Base-by-base conservation (phyloP, 768 basidiomycete genomes). In the Boletus sensibilis region DNA sequence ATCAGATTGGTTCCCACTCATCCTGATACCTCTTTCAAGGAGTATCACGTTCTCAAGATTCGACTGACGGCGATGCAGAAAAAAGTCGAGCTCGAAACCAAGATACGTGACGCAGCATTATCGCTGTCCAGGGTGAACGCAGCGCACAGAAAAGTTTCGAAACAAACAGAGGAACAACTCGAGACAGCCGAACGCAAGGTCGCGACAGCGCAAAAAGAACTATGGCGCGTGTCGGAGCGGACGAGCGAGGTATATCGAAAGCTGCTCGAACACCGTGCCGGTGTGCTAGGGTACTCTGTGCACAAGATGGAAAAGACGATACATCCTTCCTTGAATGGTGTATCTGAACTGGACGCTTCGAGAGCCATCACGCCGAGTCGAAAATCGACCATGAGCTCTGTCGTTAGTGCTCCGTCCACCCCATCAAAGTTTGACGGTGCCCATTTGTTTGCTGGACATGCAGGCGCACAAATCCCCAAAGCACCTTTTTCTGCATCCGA, bases 361-460 rank as follows among this genome's bases (percentile, higher is more conserved):
- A 82, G 82, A 2, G 78, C 80, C 64, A 77, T 78, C 57, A 83
- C 82, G 3, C 82, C 81, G 0, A 79, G 74, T 59, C 72, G 78
- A 33, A 82, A 72, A 55, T 79, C 82, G 3, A 73, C 79, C 18
- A 74, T 82, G 63, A 84, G 82, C 62, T 81, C 83, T 0, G 71
- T 73, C 21, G 73, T 76, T 27, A 79, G 78, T 43, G 58, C 71
- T 14, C 71, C 75, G 3, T 74, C 79, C 1, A 71, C 78, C 13
- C 74, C 82, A 6, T 74, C 79, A n/a, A 83, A 82, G 38, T 94
- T 94, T 67, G 90, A 91, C 52, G 90, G 90, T 13, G 84, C 87
- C 0, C 91, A 93, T 73, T 77, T 94, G 51, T 93, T 93, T 60
- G 90, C 93, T 0, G 92, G 92, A 0, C 88, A 93, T 61, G 83